Evolutionary conservation across 1,284 basidiomycete genomes (phyloP).

Genomic region (Ganoderma meredithae): DNA sequence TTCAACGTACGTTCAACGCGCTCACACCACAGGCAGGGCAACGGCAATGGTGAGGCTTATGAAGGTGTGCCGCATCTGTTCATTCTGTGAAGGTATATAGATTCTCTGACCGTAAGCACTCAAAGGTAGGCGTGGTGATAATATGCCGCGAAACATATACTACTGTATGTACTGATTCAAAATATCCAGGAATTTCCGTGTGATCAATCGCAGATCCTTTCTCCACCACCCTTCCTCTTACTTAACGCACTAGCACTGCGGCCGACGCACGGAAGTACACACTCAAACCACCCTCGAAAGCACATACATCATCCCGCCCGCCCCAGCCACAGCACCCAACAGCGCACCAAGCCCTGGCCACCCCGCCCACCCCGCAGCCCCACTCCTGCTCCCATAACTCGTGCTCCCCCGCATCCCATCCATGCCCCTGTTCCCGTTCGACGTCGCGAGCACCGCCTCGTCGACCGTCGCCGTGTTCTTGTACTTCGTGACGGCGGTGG

Average conservation of each 20-base stretch:
- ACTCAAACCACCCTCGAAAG: not conserved
- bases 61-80: no score
- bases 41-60: no score
- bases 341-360: not conserved
- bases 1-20: no score
- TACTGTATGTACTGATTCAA: no score
- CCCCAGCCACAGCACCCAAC: not conserved
- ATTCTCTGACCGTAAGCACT: no score
- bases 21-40: no score
- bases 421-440: conserved; percentile 55
- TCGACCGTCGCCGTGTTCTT: conserved; percentile 49
- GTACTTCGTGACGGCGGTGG: conserved; percentile 56
- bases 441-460: conserved; percentile 52
- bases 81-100: no score
- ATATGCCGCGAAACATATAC: no score
- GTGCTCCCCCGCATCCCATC: conserved; percentile 51
- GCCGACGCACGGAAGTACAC: not conserved
- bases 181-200: not conserved
- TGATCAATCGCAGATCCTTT: not conserved
- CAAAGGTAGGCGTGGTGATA: no score
- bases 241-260: not conserved
- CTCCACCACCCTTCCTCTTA: not conserved
- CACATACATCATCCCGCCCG: not conserved
- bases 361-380: conserved; percentile 16
- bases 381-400: conserved; percentile 48